Conservation (phyloP, 768 basidiomycete species). For the Fistulinella prunicolor region DNA sequence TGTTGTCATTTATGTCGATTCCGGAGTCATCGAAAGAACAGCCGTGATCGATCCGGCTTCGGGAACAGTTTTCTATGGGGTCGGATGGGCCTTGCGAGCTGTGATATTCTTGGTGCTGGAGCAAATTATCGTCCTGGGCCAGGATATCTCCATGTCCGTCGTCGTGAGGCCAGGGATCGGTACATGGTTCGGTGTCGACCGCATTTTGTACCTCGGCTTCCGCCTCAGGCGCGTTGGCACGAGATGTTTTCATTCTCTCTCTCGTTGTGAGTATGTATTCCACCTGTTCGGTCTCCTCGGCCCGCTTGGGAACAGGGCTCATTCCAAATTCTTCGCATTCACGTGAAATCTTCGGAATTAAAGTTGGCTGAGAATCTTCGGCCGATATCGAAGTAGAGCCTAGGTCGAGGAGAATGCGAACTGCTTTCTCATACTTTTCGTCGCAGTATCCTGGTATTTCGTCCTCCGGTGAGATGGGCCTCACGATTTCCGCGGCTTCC, state of each 20-base stretch:
- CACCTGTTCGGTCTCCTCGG: constrained; percentile 7
- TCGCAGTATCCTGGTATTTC: constrained; percentile 16
- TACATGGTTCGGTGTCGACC: not conserved
- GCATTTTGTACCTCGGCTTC: not conserved
- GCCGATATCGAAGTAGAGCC: constrained; percentile 4
- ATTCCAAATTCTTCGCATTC: constrained; percentile 24
- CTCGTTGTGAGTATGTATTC: constrained; percentile 26
- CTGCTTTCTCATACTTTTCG: constrained; percentile 7
- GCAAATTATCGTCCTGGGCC: not conserved
- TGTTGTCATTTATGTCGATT: constrained; percentile 13
- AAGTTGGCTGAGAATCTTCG: constrained; percentile 6
- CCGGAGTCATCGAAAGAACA: constrained; percentile 15
- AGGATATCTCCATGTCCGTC: not conserved
- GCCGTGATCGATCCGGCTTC: not conserved
- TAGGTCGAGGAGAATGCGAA: constrained; percentile 14
- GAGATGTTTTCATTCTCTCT: constrained; percentile 20
- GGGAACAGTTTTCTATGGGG: not conserved
- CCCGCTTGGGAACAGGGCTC: constrained; percentile 22
- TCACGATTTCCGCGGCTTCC: constrained; percentile 24
- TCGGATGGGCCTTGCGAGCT: not conserved
- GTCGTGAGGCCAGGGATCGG: not conserved
- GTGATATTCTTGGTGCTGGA: not conserved
- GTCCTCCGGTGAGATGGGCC: constrained; percentile 10
- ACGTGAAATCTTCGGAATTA: constrained; percentile 9
- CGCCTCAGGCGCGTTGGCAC: not conserved